Conservation (phyloP, 495 filamentous ascomycete species). For the Darksidea phi region DNA sequence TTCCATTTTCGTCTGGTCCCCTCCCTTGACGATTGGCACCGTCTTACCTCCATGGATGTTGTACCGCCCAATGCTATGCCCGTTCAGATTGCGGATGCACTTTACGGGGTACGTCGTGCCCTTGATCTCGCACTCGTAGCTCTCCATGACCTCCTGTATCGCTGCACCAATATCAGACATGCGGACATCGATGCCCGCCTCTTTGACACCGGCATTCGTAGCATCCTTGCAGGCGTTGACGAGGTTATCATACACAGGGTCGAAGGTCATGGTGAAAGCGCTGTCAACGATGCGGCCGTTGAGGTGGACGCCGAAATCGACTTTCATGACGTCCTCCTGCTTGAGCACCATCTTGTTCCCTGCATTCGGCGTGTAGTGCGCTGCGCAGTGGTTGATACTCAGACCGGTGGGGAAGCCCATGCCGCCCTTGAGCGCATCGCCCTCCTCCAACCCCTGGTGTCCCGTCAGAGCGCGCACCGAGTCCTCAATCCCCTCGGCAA, state of each 20-base stretch:
- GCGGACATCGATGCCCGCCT: conserved; percentile 62
- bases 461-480: conserved; percentile 58
- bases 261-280: conserved; percentile 63
- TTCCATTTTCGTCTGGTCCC: conserved; percentile 63
- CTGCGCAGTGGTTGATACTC: conserved; percentile 59
- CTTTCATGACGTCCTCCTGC: conserved; percentile 62
- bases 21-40: conserved; percentile 61
- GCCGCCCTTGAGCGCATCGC: conserved; percentile 56
- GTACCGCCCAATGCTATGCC: conserved; percentile 61
- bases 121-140: conserved; percentile 61
- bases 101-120: conserved; percentile 60
- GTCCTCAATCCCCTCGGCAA: conserved; percentile 62
- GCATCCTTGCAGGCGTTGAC: conserved; percentile 61
- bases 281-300: conserved; percentile 66
- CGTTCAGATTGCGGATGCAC: conserved; percentile 56
- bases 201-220: conserved; percentile 62
- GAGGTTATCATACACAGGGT: conserved; percentile 61
- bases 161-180: conserved; percentile 61
- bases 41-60: conserved; percentile 62
- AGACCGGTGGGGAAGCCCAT: conserved; percentile 66
- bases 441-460: conserved; percentile 58
- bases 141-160: conserved; percentile 68
- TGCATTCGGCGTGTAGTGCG: conserved; percentile 64
- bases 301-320: conserved; percentile 67
- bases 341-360: conserved; percentile 59